phyloP scores from a whole-genome alignment of 768 basidiomycete genomes.

The Lactifluus volemus region DNA sequence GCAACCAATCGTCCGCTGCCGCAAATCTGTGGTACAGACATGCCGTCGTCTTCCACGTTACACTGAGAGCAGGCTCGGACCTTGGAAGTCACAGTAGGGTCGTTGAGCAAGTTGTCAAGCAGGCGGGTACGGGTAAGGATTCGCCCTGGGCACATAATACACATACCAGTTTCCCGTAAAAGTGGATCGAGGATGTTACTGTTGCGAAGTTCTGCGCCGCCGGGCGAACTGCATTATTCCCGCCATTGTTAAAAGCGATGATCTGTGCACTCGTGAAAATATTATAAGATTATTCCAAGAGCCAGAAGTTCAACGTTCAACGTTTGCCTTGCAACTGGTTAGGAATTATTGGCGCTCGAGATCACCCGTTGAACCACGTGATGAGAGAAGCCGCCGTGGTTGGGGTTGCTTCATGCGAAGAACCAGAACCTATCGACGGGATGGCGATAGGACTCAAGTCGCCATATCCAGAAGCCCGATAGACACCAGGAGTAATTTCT shows the following conservation, averaged over 20 bases:
- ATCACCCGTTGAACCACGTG: slow-evolving; percentile 60
- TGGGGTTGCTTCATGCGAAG: slow-evolving; percentile 54
- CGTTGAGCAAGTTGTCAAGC: slow-evolving; percentile 27
- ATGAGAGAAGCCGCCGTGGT: slow-evolving; percentile 54
- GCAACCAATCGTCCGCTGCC: slow-evolving; percentile 39
- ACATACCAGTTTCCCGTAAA: slow-evolving; percentile 44
- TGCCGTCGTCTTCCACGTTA: slow-evolving; percentile 35
- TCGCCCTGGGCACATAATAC: slow-evolving; percentile 37
- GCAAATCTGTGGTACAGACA: slow-evolving; percentile 39
- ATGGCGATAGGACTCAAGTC: background rate
- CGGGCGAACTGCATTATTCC: slow-evolving; percentile 43
- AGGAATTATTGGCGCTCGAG: slow-evolving; percentile 35
- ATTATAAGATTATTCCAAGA: background rate
- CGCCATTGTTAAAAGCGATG: slow-evolving; percentile 40
- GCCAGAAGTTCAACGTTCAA: slow-evolving; percentile 26
- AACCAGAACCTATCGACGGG: slow-evolving; percentile 50
- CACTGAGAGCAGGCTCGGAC: slow-evolving; percentile 41
- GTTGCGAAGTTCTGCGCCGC: slow-evolving; percentile 52
- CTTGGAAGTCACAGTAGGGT: slow-evolving; percentile 26
- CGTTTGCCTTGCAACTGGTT: slow-evolving; percentile 44
- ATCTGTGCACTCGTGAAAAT: slow-evolving; percentile 30
- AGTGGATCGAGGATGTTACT: slow-evolving; percentile 30
- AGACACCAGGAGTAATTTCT: slow-evolving; percentile 55
- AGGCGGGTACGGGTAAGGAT: slow-evolving; percentile 44
- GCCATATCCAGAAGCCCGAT: slow-evolving; percentile 50